Evolutionary conservation across 441 rosid genomes (phyloP).

Genomic region (Bocquillonia castaneifolia): DNA sequence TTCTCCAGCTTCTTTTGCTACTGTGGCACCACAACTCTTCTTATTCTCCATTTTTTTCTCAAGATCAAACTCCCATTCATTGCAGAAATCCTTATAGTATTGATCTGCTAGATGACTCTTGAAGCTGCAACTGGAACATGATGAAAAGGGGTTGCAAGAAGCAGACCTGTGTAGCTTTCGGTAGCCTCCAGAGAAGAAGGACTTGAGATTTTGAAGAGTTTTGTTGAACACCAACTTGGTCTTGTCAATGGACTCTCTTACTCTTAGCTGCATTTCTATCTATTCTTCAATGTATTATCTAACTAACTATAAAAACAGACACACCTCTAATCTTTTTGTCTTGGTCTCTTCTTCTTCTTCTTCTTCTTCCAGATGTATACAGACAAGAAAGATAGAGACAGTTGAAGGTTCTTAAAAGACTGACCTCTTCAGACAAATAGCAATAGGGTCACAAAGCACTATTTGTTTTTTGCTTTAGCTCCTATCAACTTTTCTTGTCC

Average conservation of each 20-base stretch:
- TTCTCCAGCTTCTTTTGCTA: conserved; percentile 28
- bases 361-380: conserved; percentile 16
- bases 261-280: conserved; percentile 49
- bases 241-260: conserved; percentile 51
- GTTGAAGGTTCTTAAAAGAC: conserved; percentile 18
- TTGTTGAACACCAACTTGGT: conserved; percentile 49
- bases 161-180: conserved; percentile 51
- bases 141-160: conserved; percentile 49
- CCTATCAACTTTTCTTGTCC: no score
- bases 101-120: conserved; percentile 31
- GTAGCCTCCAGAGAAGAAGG: conserved; percentile 40
- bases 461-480: conserved; percentile 10
- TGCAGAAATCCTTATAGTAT: conserved; percentile 35
- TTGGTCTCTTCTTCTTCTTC: conserved; percentile 12
- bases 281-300: not conserved
- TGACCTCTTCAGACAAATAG: conserved; percentile 24
- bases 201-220: conserved; percentile 50
- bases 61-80: conserved; percentile 42
- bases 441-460: conserved; percentile 25
- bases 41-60: conserved; percentile 30
- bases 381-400: conserved; percentile 28
- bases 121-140: conserved; percentile 35
- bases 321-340: conserved; percentile 6
- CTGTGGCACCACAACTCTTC: conserved; percentile 17
- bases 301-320: conserved; percentile 18